Base-by-base conservation (phyloP, 2,329 filamentous ascomycete genomes). In the Amylocarpus encephaloides region DNA sequence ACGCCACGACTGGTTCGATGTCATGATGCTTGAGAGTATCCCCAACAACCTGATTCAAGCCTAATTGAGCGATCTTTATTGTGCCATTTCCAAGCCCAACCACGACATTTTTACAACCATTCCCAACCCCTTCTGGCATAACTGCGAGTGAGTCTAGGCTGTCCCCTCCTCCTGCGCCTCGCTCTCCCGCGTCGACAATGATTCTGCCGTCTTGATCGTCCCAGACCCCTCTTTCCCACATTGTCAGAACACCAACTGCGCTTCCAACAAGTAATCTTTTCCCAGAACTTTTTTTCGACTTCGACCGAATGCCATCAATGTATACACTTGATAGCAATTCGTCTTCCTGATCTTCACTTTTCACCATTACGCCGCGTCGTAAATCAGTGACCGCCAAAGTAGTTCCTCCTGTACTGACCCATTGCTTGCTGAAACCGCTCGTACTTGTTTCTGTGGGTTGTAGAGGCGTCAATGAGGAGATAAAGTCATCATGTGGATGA, bases 151-250 rank as follows among this genome's bases (percentile, higher is more conserved):
- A 78, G 63, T 97, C 92, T 38, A 96, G 71, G 52, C 86, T 88
- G 67, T 94, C 90, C 40, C 80, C 88, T 7, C 81, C 85, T 16
- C 68, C 70, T 59, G 70, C 75, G 7, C 81, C 85, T 16, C 68
- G 70, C 59, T 70, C 75, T 15, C 75, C 78, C 9, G 74, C 72
- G 58, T 89, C 83, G 7, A 96, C 81, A 43, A 86, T 81, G 61
- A 96, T 86, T 46, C 90, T 80, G 70, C 95, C 90, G 60, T 94
- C 88, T 66, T 95, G 89, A 66, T 97, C 92, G 63, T 95, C 91
- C 92, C 93, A 97, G 1, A 87, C 82, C 1, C 92, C 92, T 59
- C 85, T 86, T 68, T 98, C 92, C 91, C 93, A 98, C 6, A 97
- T 72, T 4, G 91, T 96, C 55, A 97, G 67, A 1, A 96, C 82